Base-by-base conservation (phyloP, 306 rosid genomes). In the Argentina anserina region DNA sequence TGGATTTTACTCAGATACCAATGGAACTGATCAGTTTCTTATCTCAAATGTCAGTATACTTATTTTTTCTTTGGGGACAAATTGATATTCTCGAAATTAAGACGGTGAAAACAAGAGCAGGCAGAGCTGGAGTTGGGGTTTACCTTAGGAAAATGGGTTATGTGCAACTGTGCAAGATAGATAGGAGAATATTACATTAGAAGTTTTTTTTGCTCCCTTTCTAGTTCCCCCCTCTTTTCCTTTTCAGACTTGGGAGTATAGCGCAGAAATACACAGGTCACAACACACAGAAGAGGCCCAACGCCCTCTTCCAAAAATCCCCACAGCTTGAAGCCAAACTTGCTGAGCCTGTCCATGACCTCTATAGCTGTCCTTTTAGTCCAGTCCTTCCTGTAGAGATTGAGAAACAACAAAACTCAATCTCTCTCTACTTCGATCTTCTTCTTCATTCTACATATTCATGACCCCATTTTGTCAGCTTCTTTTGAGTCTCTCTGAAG, bases 391-490 rank as follows among this genome's bases (percentile, higher is more conserved):
- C 52, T 84, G 76, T 60, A 71, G 76, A 84, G n/a, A n/a, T n/a
- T n/a, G n/a, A n/a, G 59, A 52, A 52, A 52, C 59, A 52, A 28
- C 59, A 52, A 66, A 81, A 81, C 76, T 50, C 56, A 52, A 78
- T 66, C 70, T 78, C 67, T 52, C 67, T 66, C 17, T 42, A n/a
- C n/a, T n/a, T n/a, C n/a, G n/a, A n/a, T 42, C 47, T 50, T 50
- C 58, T 50, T 50, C 59, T 52, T 52, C 62, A 76, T n/a, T n/a
- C n/a, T 17, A 18, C 49, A 59, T 59, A 6, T 59, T 37, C 79
- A 80, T 82, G 82, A 83, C 91, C 89, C 85, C 88, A 86, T 90
- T 52, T 73, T 87, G 96, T 92, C 95, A 85, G 78, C 86, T 83
- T 80, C 80, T 86, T 52, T 78, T 29, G 80, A 77, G 15, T 40